Base-by-base conservation (phyloP, 345 rosid genomes). In the Eucalyptus curtisii region DNA sequence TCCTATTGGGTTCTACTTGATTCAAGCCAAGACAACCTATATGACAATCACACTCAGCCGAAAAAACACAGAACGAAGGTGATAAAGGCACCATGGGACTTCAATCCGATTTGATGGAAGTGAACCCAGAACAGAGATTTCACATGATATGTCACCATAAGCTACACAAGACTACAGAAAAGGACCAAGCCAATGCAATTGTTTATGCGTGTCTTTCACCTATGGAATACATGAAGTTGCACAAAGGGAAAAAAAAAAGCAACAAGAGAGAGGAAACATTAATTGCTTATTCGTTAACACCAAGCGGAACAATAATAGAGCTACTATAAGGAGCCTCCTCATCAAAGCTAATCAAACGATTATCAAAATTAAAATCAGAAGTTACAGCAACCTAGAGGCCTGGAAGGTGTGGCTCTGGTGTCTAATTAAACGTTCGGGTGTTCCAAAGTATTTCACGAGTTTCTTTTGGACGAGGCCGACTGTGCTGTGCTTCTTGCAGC, bases 401-500 rank as follows among this genome's bases (percentile, higher is more conserved):
- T 87, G 88, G 53, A 66, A 19, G 92, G 95, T 47, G 95, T 47
- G 95, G 94, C 48, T 92, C 91, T 44, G 91, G 91, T 14, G 93
- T 89, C 85, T 93, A 86, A 84, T 61, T 89, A 90, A 93, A 92
- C 80, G 82, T 85, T 81, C 86, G 89, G 87, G 93, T 87, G 87
- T 95, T 93, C 42, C 91, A 53, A 68, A 95, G 91, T 61, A 95
- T 94, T 91, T 94, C 92, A 88, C 92, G 89, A 86, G 94, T 94
- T 92, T 94, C 95, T 47, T 88, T 89, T 13, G 94, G 94, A 25
- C 95, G 93, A 88, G 94, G 94, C 97, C 95, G 93, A 50, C 96
- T 93, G 86, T 90, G 90, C 57, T 89, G 91, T 42, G 93, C 92
- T 89, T 94, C 95, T 52, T 87, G 88, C 90, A 91, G 85, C 90